Conservation (phyloP, 192 early-diverging fungal genomes). For the Backusella liffmaniae region DNA sequence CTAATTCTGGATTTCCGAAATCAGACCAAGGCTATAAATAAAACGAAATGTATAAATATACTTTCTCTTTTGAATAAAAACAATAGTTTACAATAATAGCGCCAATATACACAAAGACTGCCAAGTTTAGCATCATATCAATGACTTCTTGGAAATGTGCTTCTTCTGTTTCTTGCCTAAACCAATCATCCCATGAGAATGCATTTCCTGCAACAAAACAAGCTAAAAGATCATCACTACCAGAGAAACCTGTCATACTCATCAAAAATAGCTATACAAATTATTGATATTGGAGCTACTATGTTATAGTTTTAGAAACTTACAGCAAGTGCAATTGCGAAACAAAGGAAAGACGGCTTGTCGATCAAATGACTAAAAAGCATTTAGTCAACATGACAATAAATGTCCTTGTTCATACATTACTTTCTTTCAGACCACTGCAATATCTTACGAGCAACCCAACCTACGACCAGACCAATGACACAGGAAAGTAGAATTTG, state of each 20-base stretch:
- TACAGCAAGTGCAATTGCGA: conserved; percentile 77
- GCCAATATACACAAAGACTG: conserved; percentile 91
- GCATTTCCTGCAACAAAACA: conserved; percentile 78
- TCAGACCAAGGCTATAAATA: conserved; percentile 54
- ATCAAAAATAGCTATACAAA: conserved; percentile 50
- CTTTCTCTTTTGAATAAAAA: not conserved
- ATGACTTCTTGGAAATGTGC: conserved; percentile 88
- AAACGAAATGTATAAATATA: not conserved
- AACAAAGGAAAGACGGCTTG: conserved; percentile 81
- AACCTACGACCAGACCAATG: conserved; percentile 74
- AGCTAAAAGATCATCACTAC: conserved; percentile 71
- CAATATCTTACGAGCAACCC: conserved; percentile 61
- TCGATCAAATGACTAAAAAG: conserved; percentile 72
- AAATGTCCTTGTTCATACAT: not conserved
- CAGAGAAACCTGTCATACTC: conserved; percentile 67
- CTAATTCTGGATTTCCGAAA: conserved; percentile 54
- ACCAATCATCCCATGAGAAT: conserved; percentile 93
- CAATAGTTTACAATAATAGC: conserved; percentile 51
- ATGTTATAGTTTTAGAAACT: conserved; percentile 10
- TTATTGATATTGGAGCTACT: not conserved
- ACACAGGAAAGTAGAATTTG: conserved; percentile 70
- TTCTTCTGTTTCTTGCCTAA: conserved; percentile 75
- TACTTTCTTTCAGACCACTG: conserved; percentile 60
- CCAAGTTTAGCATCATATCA: conserved; percentile 81
- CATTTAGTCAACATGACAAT: not conserved